A percentile compares a stretch with the other conserved stretches of the same genome.
These are phyloP conservation scores for Skeletonema costatum DNA, from an alignment of 108 stramenopile genomes.

Conservation along the genomic window DNA sequence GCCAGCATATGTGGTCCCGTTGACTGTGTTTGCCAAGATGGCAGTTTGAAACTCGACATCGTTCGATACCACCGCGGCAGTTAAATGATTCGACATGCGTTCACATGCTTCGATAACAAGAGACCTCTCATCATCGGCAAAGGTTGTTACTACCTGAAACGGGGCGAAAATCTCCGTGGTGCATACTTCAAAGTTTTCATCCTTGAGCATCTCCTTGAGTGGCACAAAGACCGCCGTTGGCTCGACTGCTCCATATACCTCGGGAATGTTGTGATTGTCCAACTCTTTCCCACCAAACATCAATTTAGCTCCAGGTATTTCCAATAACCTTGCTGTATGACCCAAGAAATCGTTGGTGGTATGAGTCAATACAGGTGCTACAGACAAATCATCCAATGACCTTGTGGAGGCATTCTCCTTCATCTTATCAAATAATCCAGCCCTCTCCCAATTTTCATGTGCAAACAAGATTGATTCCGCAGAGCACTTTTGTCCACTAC, in stretches of 20 bases:
- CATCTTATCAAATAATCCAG: conserved; percentile 87
- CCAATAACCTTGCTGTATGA: conserved; percentile 76
- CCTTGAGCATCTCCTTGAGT: conserved; percentile 87
- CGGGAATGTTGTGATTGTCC: conserved; percentile 84
- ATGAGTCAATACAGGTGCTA: conserved; percentile 94
- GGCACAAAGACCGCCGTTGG: conserved; percentile 98
- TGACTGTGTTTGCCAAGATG: conserved; percentile 93
- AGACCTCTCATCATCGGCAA: conserved; percentile 78
- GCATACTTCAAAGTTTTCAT: conserved; percentile 79
- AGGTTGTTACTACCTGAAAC: conserved; percentile 94
- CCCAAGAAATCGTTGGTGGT: conserved; percentile 85
- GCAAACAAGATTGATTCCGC: conserved; percentile 96
- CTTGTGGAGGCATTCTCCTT: conserved; percentile 77
- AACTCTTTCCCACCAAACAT: conserved; percentile 94
- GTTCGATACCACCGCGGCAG: conserved; percentile 97
- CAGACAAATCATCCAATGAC: conserved; percentile 84
- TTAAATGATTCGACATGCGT: conserved; percentile 94
- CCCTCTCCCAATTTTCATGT: conserved; percentile 91
- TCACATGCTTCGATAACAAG: conserved; percentile 90
- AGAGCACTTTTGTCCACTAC: conserved; percentile 97
- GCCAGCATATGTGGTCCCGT: conserved; percentile 98
- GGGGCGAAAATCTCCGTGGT: conserved; percentile 96
- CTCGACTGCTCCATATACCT: conserved; percentile 93
- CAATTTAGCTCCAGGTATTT: conserved; percentile 86
- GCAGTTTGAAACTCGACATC: conserved; percentile 85